phyloP scores from a whole-genome alignment of 2,329 filamentous ascomycete genomes.

The Diaporthe vexans region DNA sequence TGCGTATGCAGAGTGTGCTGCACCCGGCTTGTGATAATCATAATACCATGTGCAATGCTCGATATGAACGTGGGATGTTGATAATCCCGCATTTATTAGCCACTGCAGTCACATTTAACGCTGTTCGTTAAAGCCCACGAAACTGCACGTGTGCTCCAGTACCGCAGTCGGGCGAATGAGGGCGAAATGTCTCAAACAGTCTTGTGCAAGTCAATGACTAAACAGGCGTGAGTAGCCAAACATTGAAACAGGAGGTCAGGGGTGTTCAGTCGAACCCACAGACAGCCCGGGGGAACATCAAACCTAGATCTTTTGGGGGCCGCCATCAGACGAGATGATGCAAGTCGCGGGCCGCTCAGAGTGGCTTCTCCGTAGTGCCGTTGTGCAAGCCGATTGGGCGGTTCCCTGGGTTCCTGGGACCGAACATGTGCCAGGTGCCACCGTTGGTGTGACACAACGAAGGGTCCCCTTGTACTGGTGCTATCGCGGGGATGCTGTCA shows the following conservation, averaged over 20 bases:
- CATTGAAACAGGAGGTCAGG: conserved; percentile 28
- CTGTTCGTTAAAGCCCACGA: neutral
- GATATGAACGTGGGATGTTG: neutral
- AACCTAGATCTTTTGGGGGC: conserved; percentile 9
- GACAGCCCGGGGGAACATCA: conserved; percentile 21
- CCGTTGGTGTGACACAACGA: conserved; percentile 5
- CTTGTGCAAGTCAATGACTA: conserved; percentile 24
- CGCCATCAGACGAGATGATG: conserved; percentile 20
- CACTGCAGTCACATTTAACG: neutral
- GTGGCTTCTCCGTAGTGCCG: conserved; percentile 14
- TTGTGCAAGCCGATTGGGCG: conserved; percentile 20
- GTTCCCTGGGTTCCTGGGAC: conserved; percentile 1
- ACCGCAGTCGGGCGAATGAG: neutral
- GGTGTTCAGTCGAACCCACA: conserved; percentile 26
- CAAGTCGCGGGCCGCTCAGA: conserved; percentile 22
- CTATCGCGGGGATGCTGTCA: neutral
- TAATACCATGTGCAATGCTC: neutral
- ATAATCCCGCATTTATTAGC: neutral
- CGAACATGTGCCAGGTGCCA: conserved; percentile 29
- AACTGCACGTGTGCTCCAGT: neutral
- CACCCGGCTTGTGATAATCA: neutral
- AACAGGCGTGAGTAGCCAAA: conserved; percentile 7
- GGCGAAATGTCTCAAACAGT: neutral
- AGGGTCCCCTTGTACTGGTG: neutral
- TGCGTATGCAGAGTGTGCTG: too few relatives aligned